A percentile compares a stretch with the other conserved stretches of the same genome.
These are phyloP conservation scores for Alnus rubra DNA, from an alignment of 306 rosid species.

Conservation along the genomic window DNA sequence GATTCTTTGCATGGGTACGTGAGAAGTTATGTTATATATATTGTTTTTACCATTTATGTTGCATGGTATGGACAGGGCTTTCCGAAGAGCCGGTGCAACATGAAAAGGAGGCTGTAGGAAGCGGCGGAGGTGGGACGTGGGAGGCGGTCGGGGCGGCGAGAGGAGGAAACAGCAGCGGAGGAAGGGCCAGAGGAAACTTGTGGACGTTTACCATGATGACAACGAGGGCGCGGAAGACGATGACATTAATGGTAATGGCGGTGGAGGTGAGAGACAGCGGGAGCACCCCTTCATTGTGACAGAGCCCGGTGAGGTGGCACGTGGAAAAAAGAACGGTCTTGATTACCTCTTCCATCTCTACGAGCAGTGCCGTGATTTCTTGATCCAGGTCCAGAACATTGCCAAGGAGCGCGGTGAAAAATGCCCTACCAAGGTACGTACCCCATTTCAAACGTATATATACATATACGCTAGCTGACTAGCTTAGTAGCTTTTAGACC, in stretches of 20 bases:
- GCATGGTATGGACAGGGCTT: constrained; percentile 45
- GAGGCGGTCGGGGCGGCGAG: constrained; percentile 39
- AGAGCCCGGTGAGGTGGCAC: constrained; percentile 98
- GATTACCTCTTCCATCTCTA: constrained; percentile 92
- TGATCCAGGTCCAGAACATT: constrained; percentile 81
- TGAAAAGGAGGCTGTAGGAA: constrained; percentile 68
- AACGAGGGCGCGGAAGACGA: constrained; percentile 40
- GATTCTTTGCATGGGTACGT: neutral
- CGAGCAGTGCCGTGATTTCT: constrained; percentile 88
- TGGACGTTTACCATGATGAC: constrained; percentile 27
- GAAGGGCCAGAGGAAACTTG: constrained; percentile 33
- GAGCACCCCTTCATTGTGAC: constrained; percentile 97
- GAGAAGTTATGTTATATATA: neutral
- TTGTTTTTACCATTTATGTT: neutral
- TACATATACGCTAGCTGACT: neutral
- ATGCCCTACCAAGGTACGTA: constrained; percentile 90
- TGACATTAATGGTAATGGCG: constrained; percentile 29
- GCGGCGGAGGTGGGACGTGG: constrained; percentile 72
- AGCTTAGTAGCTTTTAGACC: too few relatives aligned
- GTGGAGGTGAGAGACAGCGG: constrained; percentile 64
- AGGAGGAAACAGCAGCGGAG: constrained; percentile 50
- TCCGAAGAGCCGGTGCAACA: constrained; percentile 95
- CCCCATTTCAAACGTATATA: neutral
- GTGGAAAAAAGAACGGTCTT: constrained; percentile 96
- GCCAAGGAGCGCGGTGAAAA: constrained; percentile 94